A percentile compares a stretch with the other conserved stretches of the same genome.
phyloP scores from a whole-genome alignment of 257 asterid species.

The Echites panduratus region DNA sequence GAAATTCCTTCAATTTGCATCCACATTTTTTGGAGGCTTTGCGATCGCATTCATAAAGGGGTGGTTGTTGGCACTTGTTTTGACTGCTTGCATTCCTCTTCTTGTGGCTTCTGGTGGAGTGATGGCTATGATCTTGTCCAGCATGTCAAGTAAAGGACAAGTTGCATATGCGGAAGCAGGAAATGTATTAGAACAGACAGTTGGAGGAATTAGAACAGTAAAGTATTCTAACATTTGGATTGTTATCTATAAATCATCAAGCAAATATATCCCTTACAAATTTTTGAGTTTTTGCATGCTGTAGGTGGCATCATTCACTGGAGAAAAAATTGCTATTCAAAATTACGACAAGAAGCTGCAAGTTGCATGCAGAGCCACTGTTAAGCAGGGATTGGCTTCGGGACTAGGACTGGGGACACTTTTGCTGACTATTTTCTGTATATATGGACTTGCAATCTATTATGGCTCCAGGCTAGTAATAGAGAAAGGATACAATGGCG shows the following conservation, averaged over 20 bases:
- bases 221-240: not conserved
- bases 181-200: constrained; percentile 60
- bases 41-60: constrained; percentile 49
- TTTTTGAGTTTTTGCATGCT: not conserved
- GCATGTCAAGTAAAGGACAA: constrained; percentile 50
- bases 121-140: constrained; percentile 41
- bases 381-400: constrained; percentile 48
- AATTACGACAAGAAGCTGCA: constrained; percentile 44
- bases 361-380: constrained; percentile 33
- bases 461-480: constrained; percentile 52
- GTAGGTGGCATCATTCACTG: constrained; percentile 67
- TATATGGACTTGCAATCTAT: constrained; percentile 58
- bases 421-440: constrained; percentile 27
- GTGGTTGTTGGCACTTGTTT: constrained; percentile 48
- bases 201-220: constrained; percentile 81
- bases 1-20: constrained; percentile 39
- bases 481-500: constrained; percentile 44
- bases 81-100: constrained; percentile 44
- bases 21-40: constrained; percentile 63
- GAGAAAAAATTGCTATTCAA: constrained; percentile 45
- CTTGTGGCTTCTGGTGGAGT: constrained; percentile 32
- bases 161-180: constrained; percentile 73
- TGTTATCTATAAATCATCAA: not conserved
- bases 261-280: no score
- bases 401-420: constrained; percentile 53